Percentiles rank a stretch among this genome's conserved stretches.
Evolutionary conservation across 352 stramenopile species (phyloP).

Genomic region (Globisporangium solare): DNA sequence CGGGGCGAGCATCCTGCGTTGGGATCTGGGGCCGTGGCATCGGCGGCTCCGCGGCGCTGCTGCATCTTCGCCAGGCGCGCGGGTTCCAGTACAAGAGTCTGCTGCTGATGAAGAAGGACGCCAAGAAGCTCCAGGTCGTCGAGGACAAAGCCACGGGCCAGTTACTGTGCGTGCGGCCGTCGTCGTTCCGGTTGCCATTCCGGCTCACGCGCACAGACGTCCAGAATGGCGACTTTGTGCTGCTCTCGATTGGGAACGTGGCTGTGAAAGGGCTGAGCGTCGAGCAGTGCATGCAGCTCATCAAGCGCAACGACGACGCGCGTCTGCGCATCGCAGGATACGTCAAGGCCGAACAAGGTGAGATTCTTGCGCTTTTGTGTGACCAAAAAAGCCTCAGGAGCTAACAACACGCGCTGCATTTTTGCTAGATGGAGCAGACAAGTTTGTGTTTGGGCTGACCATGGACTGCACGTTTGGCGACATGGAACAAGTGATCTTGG

Average conservation of each 20-base stretch:
- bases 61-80: slow-evolving; percentile 43
- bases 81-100: slow-evolving; percentile 47
- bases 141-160: slow-evolving; percentile 30
- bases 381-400: too few species aligned
- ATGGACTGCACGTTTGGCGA: slow-evolving; percentile 69
- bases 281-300: slow-evolving; percentile 29
- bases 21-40: slow-evolving; percentile 68
- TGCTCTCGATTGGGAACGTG: slow-evolving; percentile 53
- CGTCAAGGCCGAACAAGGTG: slow-evolving; percentile 9
- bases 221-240: slow-evolving; percentile 56
- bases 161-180: slow-evolving; percentile 46
- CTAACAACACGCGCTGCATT: too few species aligned
- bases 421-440: slow-evolving; percentile 10
- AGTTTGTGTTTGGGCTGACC: slow-evolving; percentile 60
- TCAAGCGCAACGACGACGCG: slow-evolving; percentile 18
- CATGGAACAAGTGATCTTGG: slow-evolving; percentile 69
- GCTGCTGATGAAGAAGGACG: slow-evolving; percentile 29
- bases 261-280: slow-evolving; percentile 37
- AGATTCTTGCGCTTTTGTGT: neutral
- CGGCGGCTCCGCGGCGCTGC: slow-evolving; percentile 43
- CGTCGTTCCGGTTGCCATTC: slow-evolving; percentile 35
- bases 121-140: slow-evolving; percentile 39
- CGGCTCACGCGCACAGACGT: slow-evolving; percentile 54
- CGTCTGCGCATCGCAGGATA: slow-evolving; percentile 27
- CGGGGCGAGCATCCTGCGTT: slow-evolving; percentile 39